Percentiles rank a stretch among this genome's conserved stretches.
Evolutionary conservation across 176 grass and related monocot genomes (phyloP).

Genomic region (Ensete ventricosum): DNA sequence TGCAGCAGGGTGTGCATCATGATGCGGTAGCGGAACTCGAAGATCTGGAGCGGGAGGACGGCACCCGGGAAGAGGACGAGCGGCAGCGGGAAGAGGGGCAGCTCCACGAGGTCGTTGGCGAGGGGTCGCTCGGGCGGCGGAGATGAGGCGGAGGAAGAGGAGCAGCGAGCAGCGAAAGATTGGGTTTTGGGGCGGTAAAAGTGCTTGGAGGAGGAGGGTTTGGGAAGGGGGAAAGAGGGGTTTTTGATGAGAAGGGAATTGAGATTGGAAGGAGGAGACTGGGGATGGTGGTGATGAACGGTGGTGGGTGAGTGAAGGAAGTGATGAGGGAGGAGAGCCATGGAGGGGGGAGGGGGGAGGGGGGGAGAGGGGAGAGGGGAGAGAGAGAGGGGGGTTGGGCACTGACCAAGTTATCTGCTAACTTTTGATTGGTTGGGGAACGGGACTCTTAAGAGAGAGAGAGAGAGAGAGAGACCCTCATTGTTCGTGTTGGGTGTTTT

Average conservation of each 20-base stretch:
- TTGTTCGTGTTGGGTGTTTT: no score
- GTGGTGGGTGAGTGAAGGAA: constrained; percentile 4
- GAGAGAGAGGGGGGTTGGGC: neutral
- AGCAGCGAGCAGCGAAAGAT: constrained; percentile 13
- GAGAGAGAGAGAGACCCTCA: no score
- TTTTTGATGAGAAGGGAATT: neutral
- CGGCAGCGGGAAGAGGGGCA: constrained; percentile 85
- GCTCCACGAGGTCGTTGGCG: constrained; percentile 62
- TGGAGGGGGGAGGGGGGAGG: neutral
- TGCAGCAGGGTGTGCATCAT: constrained; percentile 97
- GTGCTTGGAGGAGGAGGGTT: constrained; percentile 8
- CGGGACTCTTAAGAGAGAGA: no score
- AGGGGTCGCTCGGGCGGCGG: constrained; percentile 1
- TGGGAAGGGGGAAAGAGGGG: neutral
- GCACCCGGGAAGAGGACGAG: constrained; percentile 91
- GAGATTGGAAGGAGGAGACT: neutral
- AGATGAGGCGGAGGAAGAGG: constrained; percentile 8
- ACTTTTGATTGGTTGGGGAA: no score
- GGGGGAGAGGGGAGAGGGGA: neutral
- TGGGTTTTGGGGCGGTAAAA: constrained; percentile 23
- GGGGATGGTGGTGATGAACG: constrained; percentile 5
- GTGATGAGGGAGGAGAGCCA: constrained; percentile 13
- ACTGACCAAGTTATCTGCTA: no score
- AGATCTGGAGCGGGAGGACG: constrained; percentile 80
- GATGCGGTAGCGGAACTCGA: constrained; percentile 95